Conservation (phyloP, 2,329 filamentous ascomycete genomes). For the Helotiales sp. region DNA sequence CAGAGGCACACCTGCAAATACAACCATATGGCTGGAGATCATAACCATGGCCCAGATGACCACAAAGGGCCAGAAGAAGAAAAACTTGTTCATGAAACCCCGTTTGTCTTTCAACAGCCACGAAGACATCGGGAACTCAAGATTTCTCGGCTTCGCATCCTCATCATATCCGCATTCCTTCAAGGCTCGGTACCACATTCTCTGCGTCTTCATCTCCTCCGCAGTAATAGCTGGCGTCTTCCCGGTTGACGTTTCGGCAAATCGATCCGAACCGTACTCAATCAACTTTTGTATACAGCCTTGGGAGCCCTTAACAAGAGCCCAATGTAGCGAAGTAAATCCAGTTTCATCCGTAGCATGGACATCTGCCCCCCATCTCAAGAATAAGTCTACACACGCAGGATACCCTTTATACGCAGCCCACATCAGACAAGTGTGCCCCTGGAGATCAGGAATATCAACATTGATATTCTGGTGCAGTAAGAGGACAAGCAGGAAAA, state of each 20-base stretch:
- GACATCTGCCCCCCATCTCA: conserved; percentile 94
- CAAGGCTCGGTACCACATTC: conserved; percentile 82
- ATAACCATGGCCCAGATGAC: conserved; percentile 74
- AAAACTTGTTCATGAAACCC: conserved; percentile 79
- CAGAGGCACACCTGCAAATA: conserved; percentile 78
- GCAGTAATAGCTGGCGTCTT: conserved; percentile 90
- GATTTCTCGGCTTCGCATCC: conserved; percentile 72
- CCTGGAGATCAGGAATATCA: conserved; percentile 85
- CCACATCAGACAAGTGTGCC: conserved; percentile 98
- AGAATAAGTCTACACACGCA: conserved; percentile 86
- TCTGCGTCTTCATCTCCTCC: conserved; percentile 83
- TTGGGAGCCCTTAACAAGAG: conserved; percentile 88
- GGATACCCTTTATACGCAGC: conserved; percentile 97
- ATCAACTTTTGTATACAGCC: conserved; percentile 91
- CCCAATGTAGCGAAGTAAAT: conserved; percentile 96
- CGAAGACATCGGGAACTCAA: conserved; percentile 74
- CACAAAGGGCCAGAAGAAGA: conserved; percentile 87
- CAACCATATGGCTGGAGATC: conserved; percentile 73
- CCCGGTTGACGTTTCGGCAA: conserved; percentile 84
- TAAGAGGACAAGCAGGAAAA: conserved; percentile 84
- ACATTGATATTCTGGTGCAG: conserved; percentile 96
- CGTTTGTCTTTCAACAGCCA: conserved; percentile 78
- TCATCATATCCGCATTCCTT: conserved; percentile 83
- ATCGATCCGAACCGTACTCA: conserved; percentile 94
- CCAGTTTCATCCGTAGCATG: conserved; percentile 89